phyloP scores from a whole-genome alignment of 2,329 filamentous ascomycete species.

The Coniochaeta ligniaria region DNA sequence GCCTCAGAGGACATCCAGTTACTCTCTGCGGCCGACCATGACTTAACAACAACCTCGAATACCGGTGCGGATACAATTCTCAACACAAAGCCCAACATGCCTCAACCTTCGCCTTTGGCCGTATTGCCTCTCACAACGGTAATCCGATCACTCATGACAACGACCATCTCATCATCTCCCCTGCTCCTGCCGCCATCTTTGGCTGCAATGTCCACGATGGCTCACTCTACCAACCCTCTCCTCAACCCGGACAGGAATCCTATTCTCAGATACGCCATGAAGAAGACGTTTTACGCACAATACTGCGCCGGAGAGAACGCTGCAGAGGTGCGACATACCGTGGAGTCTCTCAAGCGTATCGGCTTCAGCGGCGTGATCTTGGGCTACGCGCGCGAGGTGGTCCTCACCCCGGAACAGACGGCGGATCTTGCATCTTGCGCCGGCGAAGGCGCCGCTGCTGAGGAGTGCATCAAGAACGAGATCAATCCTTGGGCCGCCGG shows the following conservation, averaged over 20 bases:
- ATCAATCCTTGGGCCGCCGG: conserved; percentile 66
- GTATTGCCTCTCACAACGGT: conserved; percentile 60
- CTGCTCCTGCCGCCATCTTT: conserved; percentile 65
- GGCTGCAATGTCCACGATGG: conserved; percentile 58
- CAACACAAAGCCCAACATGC: conserved; percentile 3
- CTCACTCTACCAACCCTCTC: conserved; percentile 58
- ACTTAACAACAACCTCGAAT: background rate
- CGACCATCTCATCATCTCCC: conserved; percentile 62
- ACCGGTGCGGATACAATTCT: too few species aligned
- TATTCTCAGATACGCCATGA: conserved; percentile 61
- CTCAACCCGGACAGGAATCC: conserved; percentile 72
- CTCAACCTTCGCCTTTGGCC: conserved; percentile 41
- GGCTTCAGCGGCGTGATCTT: conserved; percentile 82
- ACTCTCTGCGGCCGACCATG: conserved; percentile 4
- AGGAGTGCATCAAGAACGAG: conserved; percentile 47
- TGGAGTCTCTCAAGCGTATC: conserved; percentile 59
- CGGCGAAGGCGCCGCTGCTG: conserved; percentile 40
- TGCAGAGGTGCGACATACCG: conserved; percentile 58
- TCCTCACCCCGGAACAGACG: conserved; percentile 52
- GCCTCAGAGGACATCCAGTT: conserved; percentile 11
- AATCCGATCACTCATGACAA: conserved; percentile 62
- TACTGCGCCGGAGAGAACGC: conserved; percentile 80
- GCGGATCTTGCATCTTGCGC: conserved; percentile 31
- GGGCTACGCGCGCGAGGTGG: conserved; percentile 76
- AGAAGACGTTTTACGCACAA: conserved; percentile 81